Percentiles rank a stretch among this genome's conserved stretches.
Evolutionary conservation across 352 stramenopile species (phyloP).

Genomic region (Phytophthora niederhauseri): DNA sequence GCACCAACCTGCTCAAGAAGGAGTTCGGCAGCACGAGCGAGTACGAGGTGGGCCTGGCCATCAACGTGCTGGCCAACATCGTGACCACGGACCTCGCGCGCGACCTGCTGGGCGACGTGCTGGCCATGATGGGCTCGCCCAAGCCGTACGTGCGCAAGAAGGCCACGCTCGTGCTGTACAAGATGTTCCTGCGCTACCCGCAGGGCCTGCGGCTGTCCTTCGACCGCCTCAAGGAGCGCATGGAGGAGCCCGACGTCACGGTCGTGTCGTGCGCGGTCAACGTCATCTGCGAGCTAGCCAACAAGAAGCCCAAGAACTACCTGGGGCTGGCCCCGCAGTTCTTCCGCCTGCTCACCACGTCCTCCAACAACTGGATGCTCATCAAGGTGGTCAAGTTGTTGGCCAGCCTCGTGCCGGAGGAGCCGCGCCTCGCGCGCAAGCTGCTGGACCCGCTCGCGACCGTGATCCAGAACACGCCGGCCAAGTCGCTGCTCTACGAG

Average conservation of each 20-base stretch:
- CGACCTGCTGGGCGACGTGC: slow-evolving; percentile 92
- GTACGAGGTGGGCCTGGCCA: slow-evolving; percentile 97
- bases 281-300: slow-evolving; percentile 98
- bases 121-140: slow-evolving; percentile 93
- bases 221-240: slow-evolving; percentile 96
- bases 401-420: slow-evolving; percentile 96
- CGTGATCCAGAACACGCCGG: slow-evolving; percentile 97
- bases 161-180: slow-evolving; percentile 98
- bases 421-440: slow-evolving; percentile 98
- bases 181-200: slow-evolving; percentile 98
- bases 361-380: slow-evolving; percentile 99
- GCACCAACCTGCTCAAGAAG: slow-evolving; percentile 99
- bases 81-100: slow-evolving; percentile 96
- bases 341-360: slow-evolving; percentile 98
- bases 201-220: slow-evolving; percentile 98
- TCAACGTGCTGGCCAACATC: slow-evolving; percentile 99
- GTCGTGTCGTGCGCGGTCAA: slow-evolving; percentile 99
- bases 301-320: slow-evolving; percentile 99
- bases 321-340: slow-evolving; percentile 97
- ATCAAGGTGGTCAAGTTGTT: slow-evolving; percentile 99
- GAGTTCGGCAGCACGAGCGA: slow-evolving; percentile 92
- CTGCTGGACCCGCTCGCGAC: slow-evolving; percentile 97
- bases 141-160: slow-evolving; percentile 99
- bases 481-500: slow-evolving; percentile 99
- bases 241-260: slow-evolving; percentile 96